Conservation (phyloP, 352 stramenopile species). For the Globisporangium spinosum region DNA sequence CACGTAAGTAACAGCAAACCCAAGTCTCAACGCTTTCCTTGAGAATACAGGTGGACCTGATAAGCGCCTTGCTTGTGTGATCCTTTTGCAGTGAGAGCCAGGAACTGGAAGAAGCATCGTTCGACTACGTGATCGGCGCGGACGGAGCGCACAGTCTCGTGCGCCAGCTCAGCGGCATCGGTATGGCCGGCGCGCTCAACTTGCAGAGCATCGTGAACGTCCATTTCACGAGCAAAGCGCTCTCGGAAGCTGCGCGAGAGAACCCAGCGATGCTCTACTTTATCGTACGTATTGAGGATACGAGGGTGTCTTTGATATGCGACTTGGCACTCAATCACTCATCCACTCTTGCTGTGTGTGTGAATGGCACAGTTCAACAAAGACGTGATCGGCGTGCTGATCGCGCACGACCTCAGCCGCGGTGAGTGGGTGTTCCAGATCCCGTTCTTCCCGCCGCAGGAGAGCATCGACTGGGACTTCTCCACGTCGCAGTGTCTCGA, state of each 20-base stretch:
- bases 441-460: conserved; percentile 89
- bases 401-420: conserved; percentile 87
- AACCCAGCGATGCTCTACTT: conserved; percentile 94
- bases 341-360: neutral
- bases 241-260: conserved; percentile 50
- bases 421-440: conserved; percentile 93
- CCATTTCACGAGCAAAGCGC: conserved; percentile 87
- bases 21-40: neutral
- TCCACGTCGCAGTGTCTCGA: conserved; percentile 48
- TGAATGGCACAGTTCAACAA: conserved; percentile 54
- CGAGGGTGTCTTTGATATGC: neutral
- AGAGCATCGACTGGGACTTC: conserved; percentile 65
- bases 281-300: conserved; percentile 41
- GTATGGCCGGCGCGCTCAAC: conserved; percentile 65
- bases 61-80: neutral
- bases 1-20: conserved; percentile 31
- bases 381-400: conserved; percentile 88
- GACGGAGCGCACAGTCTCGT: conserved; percentile 90
- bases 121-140: conserved; percentile 86
- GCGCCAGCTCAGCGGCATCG: conserved; percentile 61
- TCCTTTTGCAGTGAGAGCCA: conserved; percentile 25
- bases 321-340: neutral
- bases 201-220: conserved; percentile 94
- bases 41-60: neutral
- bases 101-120: conserved; percentile 37